Evolutionary conservation across 2,329 filamentous ascomycete genomes (phyloP), one percentile per base, ranked within the genome.

Genomic region (Colletotrichum higginsianum): DNA sequence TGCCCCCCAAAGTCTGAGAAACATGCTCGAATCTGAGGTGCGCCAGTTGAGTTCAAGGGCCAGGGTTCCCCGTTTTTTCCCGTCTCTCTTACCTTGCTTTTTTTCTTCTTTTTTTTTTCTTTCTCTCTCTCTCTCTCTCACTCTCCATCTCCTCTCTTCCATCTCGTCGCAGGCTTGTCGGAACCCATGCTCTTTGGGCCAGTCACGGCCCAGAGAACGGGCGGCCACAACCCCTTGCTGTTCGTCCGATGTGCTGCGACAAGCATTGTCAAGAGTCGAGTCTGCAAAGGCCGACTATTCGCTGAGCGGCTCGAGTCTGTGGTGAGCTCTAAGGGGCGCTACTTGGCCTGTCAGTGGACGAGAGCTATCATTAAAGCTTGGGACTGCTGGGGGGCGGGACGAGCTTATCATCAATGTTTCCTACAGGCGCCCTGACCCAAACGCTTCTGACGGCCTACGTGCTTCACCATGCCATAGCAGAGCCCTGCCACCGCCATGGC

Each of bases 191-290:
- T 69, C 50, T 72, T 70, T 46, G 58, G 63, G 35, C 71, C 63
- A 73, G 64, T 69, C 69, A 72, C 69, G 53, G 64, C 40, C 64
- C 16, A 26, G 60, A 65, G 64, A 72, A 61, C 64, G 69, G 65
- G 62, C 52, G 26, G 26, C 46, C 46, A 35, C 46, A 13, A 7
- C 42, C 68, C 68, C 60, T 47, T 66, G 69, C 44, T 40, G 72
- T 73, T 73, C 72, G 65, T 73, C 69, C 65, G 69, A 73, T 73
- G 58, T 73, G 65, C 61, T 72, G 68, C 69, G 69, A 73, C 72
- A 73, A 61, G 67, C 38, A 55, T 30, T 63, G 63, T 73, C 55
- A 26, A 67, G 71, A 67, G 53, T 47, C 60, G 67, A 21, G 30
- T 35, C 30, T 35, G 30, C 35, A 52, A 65, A 47, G 52, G 11